Conservation (phyloP, 192 early-diverging fungal genomes). For the Rhizophagus clarus region DNA sequence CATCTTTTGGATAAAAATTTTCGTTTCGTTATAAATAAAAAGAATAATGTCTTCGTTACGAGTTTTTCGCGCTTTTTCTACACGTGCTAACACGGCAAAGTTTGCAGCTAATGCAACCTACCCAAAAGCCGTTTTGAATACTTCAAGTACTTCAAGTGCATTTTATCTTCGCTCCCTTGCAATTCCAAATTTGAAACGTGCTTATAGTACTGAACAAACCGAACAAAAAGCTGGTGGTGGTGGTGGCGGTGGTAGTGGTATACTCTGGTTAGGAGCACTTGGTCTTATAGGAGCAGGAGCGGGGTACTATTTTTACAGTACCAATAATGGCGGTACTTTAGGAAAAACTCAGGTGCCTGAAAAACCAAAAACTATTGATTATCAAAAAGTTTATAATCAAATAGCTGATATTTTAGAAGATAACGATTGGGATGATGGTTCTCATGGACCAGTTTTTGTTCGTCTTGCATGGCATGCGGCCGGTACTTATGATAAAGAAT, state of each 20-base stretch:
- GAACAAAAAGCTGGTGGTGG: slow-evolving; percentile 10
- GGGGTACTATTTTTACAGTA: slow-evolving; percentile 4
- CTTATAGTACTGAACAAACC: not conserved
- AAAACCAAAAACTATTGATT: slow-evolving; percentile 60
- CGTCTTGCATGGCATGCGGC: slow-evolving; percentile 86
- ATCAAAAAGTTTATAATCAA: slow-evolving; percentile 73
- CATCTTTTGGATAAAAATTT: too few species aligned
- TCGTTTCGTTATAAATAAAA: not conserved
- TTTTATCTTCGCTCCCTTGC: not conserved
- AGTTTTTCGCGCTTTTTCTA: not conserved
- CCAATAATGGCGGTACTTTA: not conserved
- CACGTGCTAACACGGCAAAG: not conserved
- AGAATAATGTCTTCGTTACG: slow-evolving; percentile 7
- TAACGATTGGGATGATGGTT: slow-evolving; percentile 79
- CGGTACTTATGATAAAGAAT: slow-evolving; percentile 73
- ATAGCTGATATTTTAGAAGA: slow-evolving; percentile 77
- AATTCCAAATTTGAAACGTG: not conserved
- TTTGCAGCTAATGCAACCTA: not conserved
- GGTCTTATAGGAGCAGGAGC: slow-evolving; percentile 15
- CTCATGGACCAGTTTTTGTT: slow-evolving; percentile 76
- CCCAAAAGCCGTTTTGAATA: not conserved
- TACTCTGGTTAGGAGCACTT: not conserved
- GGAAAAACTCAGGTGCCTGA: slow-evolving; percentile 30
- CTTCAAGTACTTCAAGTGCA: not conserved
- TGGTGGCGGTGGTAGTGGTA: not conserved